A percentile compares a stretch with the other conserved stretches of the same genome.
phyloP scores from a whole-genome alignment of 108 stramenopile species.

The Aurantiochytrium sp. region DNA sequence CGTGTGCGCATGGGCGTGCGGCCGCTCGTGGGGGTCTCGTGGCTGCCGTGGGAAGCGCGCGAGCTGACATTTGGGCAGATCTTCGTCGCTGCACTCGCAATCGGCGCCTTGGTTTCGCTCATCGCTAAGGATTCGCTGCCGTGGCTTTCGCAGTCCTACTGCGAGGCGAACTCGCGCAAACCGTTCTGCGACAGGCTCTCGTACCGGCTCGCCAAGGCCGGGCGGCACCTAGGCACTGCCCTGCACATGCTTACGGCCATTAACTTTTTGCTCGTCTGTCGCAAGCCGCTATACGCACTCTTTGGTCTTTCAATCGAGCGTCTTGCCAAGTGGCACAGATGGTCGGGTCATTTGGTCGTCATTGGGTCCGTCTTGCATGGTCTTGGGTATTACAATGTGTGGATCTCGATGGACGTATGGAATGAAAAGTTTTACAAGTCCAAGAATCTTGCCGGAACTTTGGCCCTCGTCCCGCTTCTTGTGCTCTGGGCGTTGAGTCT shows the following conservation, averaged over 20 bases:
- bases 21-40: neutral
- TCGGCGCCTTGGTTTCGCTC: neutral
- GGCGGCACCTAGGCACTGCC: neutral
- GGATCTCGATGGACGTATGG: neutral
- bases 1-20: neutral
- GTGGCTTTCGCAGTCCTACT: neutral
- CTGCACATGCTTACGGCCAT: neutral
- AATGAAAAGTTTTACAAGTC: neutral
- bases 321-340: conserved; percentile 1
- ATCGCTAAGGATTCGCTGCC: neutral
- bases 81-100: neutral
- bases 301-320: neutral
- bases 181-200: neutral
- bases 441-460: neutral
- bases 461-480: neutral
- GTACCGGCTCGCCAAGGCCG: neutral
- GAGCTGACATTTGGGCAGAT: neutral
- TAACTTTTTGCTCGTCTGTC: neutral
- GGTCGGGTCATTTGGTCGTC: neutral
- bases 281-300: neutral
- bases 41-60: neutral
- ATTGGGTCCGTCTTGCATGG: neutral
- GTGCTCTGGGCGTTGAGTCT: neutral
- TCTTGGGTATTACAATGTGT: neutral
- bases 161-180: neutral